Conservation (phyloP, 306 rosid genomes). For the Prunus dulcis region DNA sequence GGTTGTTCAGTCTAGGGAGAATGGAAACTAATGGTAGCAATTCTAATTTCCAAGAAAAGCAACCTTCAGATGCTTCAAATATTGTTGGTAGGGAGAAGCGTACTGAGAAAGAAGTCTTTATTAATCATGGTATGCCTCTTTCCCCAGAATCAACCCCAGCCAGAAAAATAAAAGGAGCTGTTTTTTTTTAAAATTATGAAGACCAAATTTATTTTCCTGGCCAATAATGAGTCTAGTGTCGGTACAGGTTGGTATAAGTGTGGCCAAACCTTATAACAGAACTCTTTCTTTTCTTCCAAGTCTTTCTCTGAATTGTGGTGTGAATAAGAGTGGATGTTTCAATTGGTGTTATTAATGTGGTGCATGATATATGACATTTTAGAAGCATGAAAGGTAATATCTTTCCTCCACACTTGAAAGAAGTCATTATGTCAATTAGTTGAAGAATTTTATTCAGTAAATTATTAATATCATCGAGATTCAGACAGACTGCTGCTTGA, state of each 20-base stretch:
- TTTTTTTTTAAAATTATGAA: neutral
- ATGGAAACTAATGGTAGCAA: conserved; percentile 47
- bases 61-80: conserved; percentile 27
- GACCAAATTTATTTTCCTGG: neutral
- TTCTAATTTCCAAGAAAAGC: conserved; percentile 37
- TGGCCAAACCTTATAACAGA: neutral
- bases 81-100: conserved; percentile 30
- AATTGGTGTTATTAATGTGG: neutral
- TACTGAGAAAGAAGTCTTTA: conserved; percentile 37
- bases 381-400: neutral
- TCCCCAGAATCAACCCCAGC: neutral
- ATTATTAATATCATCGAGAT: neutral
- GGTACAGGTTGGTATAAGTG: neutral
- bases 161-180: neutral
- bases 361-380: neutral
- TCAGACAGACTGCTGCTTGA: neutral
- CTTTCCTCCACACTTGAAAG: neutral
- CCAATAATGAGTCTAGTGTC: too few relatives aligned
- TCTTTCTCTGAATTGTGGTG: neutral
- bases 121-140: conserved; percentile 43
- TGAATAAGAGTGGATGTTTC: neutral
- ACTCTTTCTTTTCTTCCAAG: neutral
- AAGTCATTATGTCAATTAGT: neutral
- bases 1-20: conserved; percentile 27
- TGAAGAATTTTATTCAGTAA: neutral